Evolutionary conservation across 805 yeast genomes (phyloP).

Genomic region (Nakazawaea ambrosiae): DNA sequence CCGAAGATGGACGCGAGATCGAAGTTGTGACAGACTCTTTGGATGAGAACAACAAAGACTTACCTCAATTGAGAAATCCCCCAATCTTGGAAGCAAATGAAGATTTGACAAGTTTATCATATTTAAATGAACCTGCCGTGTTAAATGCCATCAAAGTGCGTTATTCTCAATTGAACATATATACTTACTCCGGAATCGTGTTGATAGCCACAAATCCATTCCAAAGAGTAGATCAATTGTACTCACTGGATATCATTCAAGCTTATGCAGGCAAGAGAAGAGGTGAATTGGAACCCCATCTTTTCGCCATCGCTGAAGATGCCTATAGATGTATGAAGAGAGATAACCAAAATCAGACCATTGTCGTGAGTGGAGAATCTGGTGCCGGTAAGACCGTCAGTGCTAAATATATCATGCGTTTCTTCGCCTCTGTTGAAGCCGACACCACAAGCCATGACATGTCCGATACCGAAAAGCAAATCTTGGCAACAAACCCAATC

Average conservation of each 20-base stretch:
- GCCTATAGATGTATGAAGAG: slow-evolving; percentile 93
- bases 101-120: slow-evolving; percentile 87
- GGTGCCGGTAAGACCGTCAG: slow-evolving; percentile 99
- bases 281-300: slow-evolving; percentile 95
- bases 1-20: slow-evolving; percentile 44
- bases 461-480: slow-evolving; percentile 89
- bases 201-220: slow-evolving; percentile 95
- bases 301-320: slow-evolving; percentile 96
- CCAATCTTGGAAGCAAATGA: slow-evolving; percentile 90
- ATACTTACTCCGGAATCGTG: slow-evolving; percentile 95
- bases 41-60: slow-evolving; percentile 44
- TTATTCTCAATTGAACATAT: slow-evolving; percentile 83
- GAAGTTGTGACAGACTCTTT: slow-evolving; percentile 41
- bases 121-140: slow-evolving; percentile 94
- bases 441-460: slow-evolving; percentile 49
- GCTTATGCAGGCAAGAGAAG: slow-evolving; percentile 89
- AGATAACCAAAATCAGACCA: slow-evolving; percentile 83
- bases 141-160: slow-evolving; percentile 87
- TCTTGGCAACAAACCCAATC: slow-evolving; percentile 92
- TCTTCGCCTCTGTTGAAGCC: slow-evolving; percentile 87
- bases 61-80: slow-evolving; percentile 86
- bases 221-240: slow-evolving; percentile 84
- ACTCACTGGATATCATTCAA: slow-evolving; percentile 88
- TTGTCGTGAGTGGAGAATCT: slow-evolving; percentile 94
- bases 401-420: slow-evolving; percentile 96